Evolutionary conservation across 1,284 basidiomycete genomes (phyloP).

Genomic region (Phellopilus nigrolimitatus): DNA sequence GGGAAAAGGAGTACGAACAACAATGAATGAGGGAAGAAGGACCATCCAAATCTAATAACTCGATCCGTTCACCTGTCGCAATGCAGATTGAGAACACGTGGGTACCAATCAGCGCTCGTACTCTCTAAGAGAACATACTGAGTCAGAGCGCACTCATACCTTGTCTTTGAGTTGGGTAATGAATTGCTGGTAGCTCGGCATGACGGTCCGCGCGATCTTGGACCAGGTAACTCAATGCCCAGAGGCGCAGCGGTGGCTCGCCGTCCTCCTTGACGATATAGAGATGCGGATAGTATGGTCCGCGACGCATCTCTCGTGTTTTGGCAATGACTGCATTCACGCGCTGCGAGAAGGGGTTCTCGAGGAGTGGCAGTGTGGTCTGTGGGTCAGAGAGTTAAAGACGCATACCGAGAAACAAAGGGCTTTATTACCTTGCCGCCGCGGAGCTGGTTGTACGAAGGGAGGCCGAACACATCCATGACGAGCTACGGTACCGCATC

Average conservation of each 20-base stretch:
- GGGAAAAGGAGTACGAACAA: background rate
- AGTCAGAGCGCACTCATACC: conserved; percentile 34
- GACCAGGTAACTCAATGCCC: conserved; percentile 92
- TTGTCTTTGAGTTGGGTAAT: conserved; percentile 74
- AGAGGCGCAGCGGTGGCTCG: conserved; percentile 87
- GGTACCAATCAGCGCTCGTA: background rate
- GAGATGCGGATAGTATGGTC: conserved; percentile 91
- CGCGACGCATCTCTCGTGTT: conserved; percentile 84
- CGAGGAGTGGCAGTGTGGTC: conserved; percentile 83
- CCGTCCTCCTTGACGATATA: conserved; percentile 99
- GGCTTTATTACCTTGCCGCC: conserved; percentile 92
- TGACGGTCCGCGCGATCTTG: conserved; percentile 94
- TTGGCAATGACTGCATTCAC: conserved; percentile 93
- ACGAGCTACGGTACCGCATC: conserved; percentile 95
- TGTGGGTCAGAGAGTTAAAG: conserved; percentile 28
- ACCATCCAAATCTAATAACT: conserved; percentile 9
- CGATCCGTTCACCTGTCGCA: conserved; percentile 16
- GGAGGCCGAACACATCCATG: conserved; percentile 91
- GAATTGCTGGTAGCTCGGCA: conserved; percentile 96
- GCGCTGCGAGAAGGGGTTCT: conserved; percentile 91
- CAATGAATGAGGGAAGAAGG: background rate
- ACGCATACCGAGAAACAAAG: no score
- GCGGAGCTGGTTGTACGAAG: conserved; percentile 81
- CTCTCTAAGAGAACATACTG: background rate
- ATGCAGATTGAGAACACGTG: background rate